Conservation (phyloP, 2,329 filamentous ascomycete species). For the Beauveria sp. region DNA sequence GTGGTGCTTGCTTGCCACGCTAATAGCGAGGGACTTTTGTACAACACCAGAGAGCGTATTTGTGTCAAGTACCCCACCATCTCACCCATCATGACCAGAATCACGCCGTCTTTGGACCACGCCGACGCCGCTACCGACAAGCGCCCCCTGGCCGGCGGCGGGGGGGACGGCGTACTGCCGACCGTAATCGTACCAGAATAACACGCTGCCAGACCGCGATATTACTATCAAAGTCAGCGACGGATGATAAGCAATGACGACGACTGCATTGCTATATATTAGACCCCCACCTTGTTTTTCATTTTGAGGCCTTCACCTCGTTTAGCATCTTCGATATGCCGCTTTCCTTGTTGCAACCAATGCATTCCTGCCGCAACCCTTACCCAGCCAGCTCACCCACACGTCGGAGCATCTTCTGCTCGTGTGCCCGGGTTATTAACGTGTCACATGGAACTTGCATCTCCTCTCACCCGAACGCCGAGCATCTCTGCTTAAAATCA, state of each 20-base stretch:
- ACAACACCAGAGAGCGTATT: no score
- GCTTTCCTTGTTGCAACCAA: neutral
- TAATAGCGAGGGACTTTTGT: neutral
- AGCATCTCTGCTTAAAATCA: neutral
- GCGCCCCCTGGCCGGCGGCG: neutral
- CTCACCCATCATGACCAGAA: neutral
- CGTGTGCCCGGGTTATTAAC: constrained; percentile 7
- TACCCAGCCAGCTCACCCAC: constrained; percentile 1
- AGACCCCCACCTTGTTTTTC: neutral
- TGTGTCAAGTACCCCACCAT: neutral
- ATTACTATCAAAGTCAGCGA: neutral
- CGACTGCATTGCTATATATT: neutral
- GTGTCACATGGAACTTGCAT: constrained; percentile 7
- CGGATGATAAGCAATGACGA: neutral
- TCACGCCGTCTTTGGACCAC: neutral
- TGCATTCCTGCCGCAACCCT: neutral
- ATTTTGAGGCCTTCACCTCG: neutral
- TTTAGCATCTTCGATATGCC: neutral
- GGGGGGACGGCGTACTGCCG: neutral
- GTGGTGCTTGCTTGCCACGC: neutral
- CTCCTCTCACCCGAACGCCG: neutral
- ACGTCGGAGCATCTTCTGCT: neutral
- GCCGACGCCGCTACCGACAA: neutral
- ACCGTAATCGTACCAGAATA: neutral
- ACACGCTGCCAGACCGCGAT: neutral